Evolutionary conservation across 2,329 filamentous ascomycete genomes (phyloP).

Genomic region (Hypoxylon sp.): DNA sequence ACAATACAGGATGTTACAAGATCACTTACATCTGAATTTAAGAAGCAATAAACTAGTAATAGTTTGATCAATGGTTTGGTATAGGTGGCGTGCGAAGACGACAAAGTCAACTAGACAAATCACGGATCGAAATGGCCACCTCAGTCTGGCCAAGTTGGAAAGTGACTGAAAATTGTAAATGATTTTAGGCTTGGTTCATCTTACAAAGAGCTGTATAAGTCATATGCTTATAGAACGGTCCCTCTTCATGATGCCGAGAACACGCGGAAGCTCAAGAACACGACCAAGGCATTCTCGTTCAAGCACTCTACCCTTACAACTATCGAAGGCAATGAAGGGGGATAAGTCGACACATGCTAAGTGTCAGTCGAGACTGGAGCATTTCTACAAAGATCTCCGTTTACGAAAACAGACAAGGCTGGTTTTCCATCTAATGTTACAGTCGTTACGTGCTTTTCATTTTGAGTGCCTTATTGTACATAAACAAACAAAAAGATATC

Average conservation of each 20-base stretch:
- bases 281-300: background rate
- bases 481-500: constrained; percentile 13
- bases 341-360: background rate
- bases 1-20: background rate
- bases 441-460: constrained; percentile 21
- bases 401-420: background rate
- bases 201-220: background rate
- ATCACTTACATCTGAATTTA: background rate
- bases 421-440: constrained; percentile 9
- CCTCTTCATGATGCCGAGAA: background rate
- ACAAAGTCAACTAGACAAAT: background rate
- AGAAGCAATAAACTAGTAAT: background rate
- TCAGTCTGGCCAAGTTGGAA: background rate
- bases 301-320: background rate
- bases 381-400: background rate
- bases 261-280: background rate
- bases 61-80: background rate
- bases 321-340: too few species aligned
- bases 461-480: constrained; percentile 4
- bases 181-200: background rate
- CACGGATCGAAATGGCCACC: background rate
- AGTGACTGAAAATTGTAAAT: background rate
- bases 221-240: background rate
- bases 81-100: background rate
- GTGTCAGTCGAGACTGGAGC: background rate